phyloP scores from a whole-genome alignment of 768 basidiomycete species.

The Russula griseocarnosa region DNA sequence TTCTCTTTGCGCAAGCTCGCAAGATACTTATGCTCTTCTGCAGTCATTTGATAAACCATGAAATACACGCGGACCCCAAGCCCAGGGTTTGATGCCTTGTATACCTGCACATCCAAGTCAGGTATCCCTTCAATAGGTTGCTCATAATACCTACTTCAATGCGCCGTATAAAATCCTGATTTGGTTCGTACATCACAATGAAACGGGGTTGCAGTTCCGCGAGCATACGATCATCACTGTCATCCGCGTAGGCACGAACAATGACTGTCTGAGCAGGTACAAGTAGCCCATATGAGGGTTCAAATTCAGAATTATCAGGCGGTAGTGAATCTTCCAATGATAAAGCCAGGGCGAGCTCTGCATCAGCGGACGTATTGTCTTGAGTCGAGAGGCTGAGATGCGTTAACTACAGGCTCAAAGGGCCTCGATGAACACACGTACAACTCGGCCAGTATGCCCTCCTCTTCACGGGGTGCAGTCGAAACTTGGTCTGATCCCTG shows the following conservation, averaged over 20 bases:
- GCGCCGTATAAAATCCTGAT: conserved; percentile 85
- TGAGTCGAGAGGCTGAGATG: conserved; percentile 21
- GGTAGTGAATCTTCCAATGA: conserved; percentile 20
- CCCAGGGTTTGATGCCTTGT: conserved; percentile 78
- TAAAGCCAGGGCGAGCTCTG: conserved; percentile 35
- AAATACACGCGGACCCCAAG: conserved; percentile 88
- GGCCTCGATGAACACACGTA: not conserved
- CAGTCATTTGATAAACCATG: conserved; percentile 89
- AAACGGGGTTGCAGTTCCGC: conserved; percentile 86
- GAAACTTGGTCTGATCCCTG: conserved; percentile 7
- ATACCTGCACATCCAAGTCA: conserved; percentile 54
- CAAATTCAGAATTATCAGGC: conserved; percentile 48
- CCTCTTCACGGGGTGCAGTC: conserved; percentile 32
- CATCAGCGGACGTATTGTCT: conserved; percentile 35
- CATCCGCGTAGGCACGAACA: conserved; percentile 85
- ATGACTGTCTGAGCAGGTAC: conserved; percentile 75
- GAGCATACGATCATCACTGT: conserved; percentile 85
- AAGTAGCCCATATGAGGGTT: conserved; percentile 75
- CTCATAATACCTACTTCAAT: conserved; percentile 61
- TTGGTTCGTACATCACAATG: conserved; percentile 94
- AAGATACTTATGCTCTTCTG: conserved; percentile 94
- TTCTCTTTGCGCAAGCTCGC: conserved; percentile 87
- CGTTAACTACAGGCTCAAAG: not conserved
- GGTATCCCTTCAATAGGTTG: not conserved
- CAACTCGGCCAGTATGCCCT: conserved; percentile 41